Conservation (phyloP, 2,329 filamentous ascomycete genomes). For the Endoconidiophora laricicola region DNA sequence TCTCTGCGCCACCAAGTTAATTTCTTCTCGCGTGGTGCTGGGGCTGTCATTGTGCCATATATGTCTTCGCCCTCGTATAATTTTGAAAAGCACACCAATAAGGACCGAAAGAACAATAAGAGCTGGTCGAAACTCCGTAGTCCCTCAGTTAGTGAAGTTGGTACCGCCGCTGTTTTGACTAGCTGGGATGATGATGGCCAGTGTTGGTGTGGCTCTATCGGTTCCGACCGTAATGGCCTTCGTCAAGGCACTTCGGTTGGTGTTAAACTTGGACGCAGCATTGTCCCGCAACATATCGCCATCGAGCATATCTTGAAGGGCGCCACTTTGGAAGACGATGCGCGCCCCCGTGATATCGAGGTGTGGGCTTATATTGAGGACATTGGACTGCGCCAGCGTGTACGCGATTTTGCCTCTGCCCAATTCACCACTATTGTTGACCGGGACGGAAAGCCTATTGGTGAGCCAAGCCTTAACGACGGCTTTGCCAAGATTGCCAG, state of each 20-base stretch:
- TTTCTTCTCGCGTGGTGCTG: constrained; percentile 50
- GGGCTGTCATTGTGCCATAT: constrained; percentile 44
- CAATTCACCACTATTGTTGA: constrained; percentile 22
- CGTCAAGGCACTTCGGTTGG: constrained; percentile 46
- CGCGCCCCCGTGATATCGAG: constrained; percentile 52
- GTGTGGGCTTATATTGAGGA: constrained; percentile 47
- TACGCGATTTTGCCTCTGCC: constrained; percentile 27
- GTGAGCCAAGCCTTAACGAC: constrained; percentile 15
- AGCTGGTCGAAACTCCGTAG: constrained; percentile 11
- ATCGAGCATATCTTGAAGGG: constrained; percentile 53
- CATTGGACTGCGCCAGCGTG: constrained; percentile 22
- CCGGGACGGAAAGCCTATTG: constrained; percentile 15
- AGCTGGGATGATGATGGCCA: constrained; percentile 68
- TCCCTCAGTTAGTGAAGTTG: constrained; percentile 9
- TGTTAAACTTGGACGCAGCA: constrained; percentile 38
- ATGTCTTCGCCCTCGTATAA: constrained; percentile 44
- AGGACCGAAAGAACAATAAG: constrained; percentile 10
- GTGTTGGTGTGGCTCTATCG: constrained; percentile 60
- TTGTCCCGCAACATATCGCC: constrained; percentile 53
- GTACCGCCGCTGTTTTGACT: constrained; percentile 39
- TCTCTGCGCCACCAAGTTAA: constrained; percentile 46
- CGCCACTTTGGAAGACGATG: constrained; percentile 42
- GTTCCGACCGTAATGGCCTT: constrained; percentile 21
- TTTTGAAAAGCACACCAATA: constrained; percentile 14
- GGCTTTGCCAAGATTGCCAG: constrained; percentile 40